Conservation (phyloP, 331 rosid genomes). For the Pyracantha coccinea region DNA sequence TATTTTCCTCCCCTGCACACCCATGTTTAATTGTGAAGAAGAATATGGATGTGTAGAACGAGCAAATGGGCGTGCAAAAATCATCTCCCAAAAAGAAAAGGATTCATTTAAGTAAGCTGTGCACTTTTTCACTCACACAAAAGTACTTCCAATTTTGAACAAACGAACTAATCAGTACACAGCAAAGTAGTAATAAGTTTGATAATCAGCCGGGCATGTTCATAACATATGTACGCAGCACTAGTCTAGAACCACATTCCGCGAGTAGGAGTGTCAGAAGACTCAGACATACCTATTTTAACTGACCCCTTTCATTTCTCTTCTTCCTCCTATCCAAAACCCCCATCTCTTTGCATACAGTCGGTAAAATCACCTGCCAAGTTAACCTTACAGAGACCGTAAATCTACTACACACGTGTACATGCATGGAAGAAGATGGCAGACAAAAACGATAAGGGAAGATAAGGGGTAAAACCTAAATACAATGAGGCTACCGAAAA, state of each 20-base stretch:
- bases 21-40: too few relatives aligned
- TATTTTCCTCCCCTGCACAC: too few relatives aligned
- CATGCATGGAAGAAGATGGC: not conserved
- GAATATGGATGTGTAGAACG: too few relatives aligned
- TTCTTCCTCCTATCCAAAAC: conserved; percentile 1
- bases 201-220: too few relatives aligned
- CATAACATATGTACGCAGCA: conserved; percentile 5
- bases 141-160: not conserved
- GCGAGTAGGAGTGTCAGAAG: not conserved
- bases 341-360: not conserved
- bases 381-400: not conserved
- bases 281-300: not conserved
- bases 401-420: not conserved
- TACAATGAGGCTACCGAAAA: not conserved
- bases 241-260: not conserved
- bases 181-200: not conserved
- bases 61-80: too few relatives aligned
- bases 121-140: too few relatives aligned
- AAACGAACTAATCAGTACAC: not conserved
- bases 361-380: not conserved
- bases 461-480: not conserved
- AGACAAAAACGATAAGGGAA: not conserved
- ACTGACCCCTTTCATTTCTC: not conserved
- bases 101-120: too few relatives aligned
- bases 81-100: too few relatives aligned